Evolutionary conservation across 371 early-diverging fungal genomes (phyloP).

Genomic region (Mortierella sp.): DNA sequence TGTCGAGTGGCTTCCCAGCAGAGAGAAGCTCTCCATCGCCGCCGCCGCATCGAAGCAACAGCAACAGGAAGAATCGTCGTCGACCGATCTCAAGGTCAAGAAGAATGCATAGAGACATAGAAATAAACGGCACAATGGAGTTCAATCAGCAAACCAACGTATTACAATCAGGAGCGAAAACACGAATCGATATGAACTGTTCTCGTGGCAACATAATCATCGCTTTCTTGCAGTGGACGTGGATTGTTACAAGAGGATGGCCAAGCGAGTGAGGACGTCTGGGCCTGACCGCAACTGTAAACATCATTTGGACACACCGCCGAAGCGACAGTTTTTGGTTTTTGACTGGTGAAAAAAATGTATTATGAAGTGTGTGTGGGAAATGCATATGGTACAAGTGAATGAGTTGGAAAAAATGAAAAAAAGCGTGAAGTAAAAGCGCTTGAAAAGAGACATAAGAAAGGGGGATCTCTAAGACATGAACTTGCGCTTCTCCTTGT

Average conservation of each 20-base stretch:
- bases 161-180: not conserved
- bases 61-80: conserved; percentile 15
- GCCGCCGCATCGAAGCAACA: conserved; percentile 14
- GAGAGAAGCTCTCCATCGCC: conserved; percentile 25
- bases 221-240: not conserved
- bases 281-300: not conserved
- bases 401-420: conserved; percentile 9
- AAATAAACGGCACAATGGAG: not conserved
- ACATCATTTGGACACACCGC: not conserved
- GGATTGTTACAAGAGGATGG: not conserved
- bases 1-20: conserved; percentile 49
- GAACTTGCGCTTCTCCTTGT: conserved; percentile 61
- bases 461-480: conserved; percentile 40
- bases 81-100: conserved; percentile 19
- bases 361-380: conserved; percentile 9
- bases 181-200: not conserved
- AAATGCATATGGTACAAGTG: conserved; percentile 37
- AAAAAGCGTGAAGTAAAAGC: not conserved
- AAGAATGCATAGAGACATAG: conserved; percentile 22
- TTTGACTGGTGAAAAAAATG: too few relatives aligned
- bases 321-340: too few relatives aligned
- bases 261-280: not conserved
- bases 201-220: not conserved
- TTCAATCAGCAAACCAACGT: not conserved
- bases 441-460: not conserved